Percentiles rank a stretch among this genome's conserved stretches.
Evolutionary conservation across 257 asterid species (phyloP).

Genomic region (Capsicum chinense): DNA sequence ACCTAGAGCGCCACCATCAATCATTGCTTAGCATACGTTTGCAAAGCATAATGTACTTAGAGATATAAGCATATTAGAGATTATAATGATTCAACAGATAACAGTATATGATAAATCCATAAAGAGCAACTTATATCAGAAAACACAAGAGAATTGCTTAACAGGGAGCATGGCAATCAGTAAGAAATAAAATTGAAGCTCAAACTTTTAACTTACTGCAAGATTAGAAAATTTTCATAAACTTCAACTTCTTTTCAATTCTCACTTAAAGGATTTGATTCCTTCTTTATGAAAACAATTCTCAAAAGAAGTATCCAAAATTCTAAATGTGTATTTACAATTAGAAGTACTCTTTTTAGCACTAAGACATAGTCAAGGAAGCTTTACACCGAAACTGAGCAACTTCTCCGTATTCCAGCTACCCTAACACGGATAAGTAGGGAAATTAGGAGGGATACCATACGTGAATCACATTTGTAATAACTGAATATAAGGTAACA

Average conservation of each 20-base stretch:
- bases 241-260: not conserved
- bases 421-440: not conserved
- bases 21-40: not conserved
- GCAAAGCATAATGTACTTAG: not conserved
- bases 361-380: not conserved
- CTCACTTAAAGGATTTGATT: not conserved
- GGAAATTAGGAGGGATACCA: not conserved
- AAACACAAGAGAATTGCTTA: not conserved
- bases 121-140: constrained; percentile 2
- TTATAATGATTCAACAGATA: not conserved
- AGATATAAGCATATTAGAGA: not conserved
- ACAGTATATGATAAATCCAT: not conserved
- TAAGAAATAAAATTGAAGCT: not conserved
- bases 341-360: not conserved
- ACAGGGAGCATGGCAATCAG: not conserved
- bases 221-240: not conserved
- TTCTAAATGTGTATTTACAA: not conserved
- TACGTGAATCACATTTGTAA: not conserved
- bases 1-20: not conserved
- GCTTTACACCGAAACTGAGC: not conserved
- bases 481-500: not conserved
- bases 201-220: not conserved
- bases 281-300: not conserved
- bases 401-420: not conserved
- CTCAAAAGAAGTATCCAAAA: not conserved